Conservation (phyloP, 139 green algal genomes). For the Picochlorum sp. region DNA sequence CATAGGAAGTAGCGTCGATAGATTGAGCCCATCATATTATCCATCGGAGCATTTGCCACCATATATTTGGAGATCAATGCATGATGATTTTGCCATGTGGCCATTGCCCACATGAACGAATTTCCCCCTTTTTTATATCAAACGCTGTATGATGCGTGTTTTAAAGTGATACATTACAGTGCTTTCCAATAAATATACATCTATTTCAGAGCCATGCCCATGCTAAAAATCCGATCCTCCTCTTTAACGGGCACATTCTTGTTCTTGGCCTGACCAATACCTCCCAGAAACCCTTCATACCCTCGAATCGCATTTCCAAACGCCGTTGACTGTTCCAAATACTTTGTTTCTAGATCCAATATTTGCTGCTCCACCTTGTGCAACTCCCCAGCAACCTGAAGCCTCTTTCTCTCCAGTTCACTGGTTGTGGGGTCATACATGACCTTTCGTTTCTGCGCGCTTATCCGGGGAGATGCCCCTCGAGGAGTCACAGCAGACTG, state of each 20-base stretch:
- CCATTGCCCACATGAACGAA: too few relatives aligned
- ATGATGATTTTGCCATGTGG: too few relatives aligned
- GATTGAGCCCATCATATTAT: too few relatives aligned
- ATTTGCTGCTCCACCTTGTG: constrained; percentile 44
- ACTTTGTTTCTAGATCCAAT: constrained; percentile 51
- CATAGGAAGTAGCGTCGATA: too few relatives aligned
- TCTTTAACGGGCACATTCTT: constrained; percentile 18
- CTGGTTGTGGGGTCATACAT: constrained; percentile 16
- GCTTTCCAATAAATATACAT: background rate
- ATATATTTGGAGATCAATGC: too few relatives aligned
- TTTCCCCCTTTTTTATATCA: too few relatives aligned
- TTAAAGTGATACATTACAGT: background rate
- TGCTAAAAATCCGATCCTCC: constrained; percentile 49
- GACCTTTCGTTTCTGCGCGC: too few relatives aligned
- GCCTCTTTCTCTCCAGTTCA: constrained; percentile 36
- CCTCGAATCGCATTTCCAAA: constrained; percentile 52
- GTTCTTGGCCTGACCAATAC: background rate
- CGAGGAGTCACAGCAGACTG: too few relatives aligned
- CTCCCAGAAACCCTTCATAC: constrained; percentile 48
- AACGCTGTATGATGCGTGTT: too few relatives aligned
- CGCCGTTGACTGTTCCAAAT: constrained; percentile 39
- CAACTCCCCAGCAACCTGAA: constrained; percentile 34
- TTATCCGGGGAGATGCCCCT: too few relatives aligned
- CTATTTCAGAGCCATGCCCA: constrained; percentile 28
- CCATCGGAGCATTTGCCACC: too few relatives aligned